Evolutionary conservation across 1,284 basidiomycete genomes (phyloP).

Genomic region (Porogramme epimiltina): DNA sequence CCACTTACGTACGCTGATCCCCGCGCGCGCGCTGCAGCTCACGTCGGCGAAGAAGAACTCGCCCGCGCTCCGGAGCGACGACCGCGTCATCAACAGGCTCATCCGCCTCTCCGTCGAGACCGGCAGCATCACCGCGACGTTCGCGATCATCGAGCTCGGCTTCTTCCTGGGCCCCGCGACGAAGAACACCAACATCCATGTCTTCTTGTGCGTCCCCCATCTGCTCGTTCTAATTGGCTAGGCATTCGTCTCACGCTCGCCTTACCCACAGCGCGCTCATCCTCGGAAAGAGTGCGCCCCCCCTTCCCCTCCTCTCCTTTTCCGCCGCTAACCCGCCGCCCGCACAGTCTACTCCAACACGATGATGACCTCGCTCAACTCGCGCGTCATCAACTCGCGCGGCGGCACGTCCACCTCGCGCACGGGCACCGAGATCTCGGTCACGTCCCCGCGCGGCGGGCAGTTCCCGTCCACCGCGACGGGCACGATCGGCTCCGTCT

Average conservation of each 20-base stretch:
- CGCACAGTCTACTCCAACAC: conserved; percentile 8
- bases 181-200: conserved; percentile 7
- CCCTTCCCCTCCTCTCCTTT: no score
- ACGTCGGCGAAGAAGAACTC: conserved; percentile 7
- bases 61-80: conserved; percentile 1
- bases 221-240: no score
- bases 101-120: conserved; percentile 18
- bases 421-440: no score
- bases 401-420: background rate
- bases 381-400: background rate
- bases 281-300: conserved; percentile 6
- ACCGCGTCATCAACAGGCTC: conserved; percentile 13
- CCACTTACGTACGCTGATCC: background rate
- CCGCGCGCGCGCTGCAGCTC: background rate
- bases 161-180: conserved; percentile 10
- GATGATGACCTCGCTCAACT: conserved; percentile 13
- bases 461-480: no score
- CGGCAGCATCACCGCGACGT: conserved; percentile 7
- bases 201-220: conserved; percentile 7
- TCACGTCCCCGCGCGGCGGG: no score
- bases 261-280: conserved; percentile 2
- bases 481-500: no score
- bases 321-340: background rate
- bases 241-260: background rate
- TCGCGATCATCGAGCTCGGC: conserved; percentile 8